Conservation (phyloP, 2,329 filamentous ascomycete species). For the Macrophomina pseudophaseolina region DNA sequence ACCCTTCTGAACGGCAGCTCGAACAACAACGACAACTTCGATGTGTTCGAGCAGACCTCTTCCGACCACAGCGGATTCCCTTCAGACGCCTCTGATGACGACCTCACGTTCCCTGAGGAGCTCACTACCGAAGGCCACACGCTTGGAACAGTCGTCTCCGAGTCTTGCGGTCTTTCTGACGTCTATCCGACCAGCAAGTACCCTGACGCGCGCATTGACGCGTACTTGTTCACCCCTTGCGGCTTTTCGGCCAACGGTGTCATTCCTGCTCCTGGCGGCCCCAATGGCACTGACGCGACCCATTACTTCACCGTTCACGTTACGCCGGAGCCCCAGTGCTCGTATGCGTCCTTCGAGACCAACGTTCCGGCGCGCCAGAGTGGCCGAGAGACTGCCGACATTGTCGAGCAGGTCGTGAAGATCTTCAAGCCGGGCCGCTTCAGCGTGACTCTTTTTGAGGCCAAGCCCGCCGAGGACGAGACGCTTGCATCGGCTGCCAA, state of each 20-base stretch:
- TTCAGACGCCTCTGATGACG: slow-evolving; percentile 57
- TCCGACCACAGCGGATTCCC: slow-evolving; percentile 65
- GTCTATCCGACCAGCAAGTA: slow-evolving; percentile 88
- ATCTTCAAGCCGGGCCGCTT: slow-evolving; percentile 99
- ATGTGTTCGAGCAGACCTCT: slow-evolving; percentile 80
- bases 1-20: slow-evolving; percentile 38
- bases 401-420: slow-evolving; percentile 89
- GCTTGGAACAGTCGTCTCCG: slow-evolving; percentile 88
- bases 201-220: slow-evolving; percentile 90
- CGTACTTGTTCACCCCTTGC: slow-evolving; percentile 95
- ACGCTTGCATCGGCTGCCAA: slow-evolving; percentile 49
- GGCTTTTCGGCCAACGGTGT: slow-evolving; percentile 98
- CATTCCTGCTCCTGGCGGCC: slow-evolving; percentile 71
- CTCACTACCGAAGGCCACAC: slow-evolving; percentile 92
- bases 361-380: slow-evolving; percentile 91
- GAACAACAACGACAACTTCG: slow-evolving; percentile 63
- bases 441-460: slow-evolving; percentile 94
- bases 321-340: slow-evolving; percentile 95
- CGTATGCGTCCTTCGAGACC: slow-evolving; percentile 97
- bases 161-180: slow-evolving; percentile 84
- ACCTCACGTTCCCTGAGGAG: slow-evolving; percentile 68
- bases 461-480: slow-evolving; percentile 62
- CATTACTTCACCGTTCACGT: slow-evolving; percentile 99
- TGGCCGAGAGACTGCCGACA: slow-evolving; percentile 84
- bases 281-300: slow-evolving; percentile 45